A percentile compares a stretch with the other conserved stretches of the same genome.
Conservation (phyloP, 768 basidiomycete genomes). For the Phaeolepiota aurea region DNA sequence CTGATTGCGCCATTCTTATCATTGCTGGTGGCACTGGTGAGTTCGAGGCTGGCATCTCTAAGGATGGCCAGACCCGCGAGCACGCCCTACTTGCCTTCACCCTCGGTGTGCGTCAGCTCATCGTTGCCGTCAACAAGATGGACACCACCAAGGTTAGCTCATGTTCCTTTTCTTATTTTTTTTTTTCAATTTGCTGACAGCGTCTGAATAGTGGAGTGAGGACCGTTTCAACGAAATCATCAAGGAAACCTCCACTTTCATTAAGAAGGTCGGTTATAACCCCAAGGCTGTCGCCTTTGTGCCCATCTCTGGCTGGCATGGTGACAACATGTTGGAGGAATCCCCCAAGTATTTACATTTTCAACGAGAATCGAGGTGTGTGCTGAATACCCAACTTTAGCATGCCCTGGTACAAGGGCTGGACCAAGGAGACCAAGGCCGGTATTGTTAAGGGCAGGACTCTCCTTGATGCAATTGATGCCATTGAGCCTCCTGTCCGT, state of each 20-base stretch:
- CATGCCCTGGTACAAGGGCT: constrained; percentile 99
- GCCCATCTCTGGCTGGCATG: constrained; percentile 99
- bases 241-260: constrained; percentile 96
- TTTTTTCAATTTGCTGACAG: constrained; percentile 3
- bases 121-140: constrained; percentile 99
- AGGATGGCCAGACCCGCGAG: constrained; percentile 99
- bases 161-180: too few relatives aligned
- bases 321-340: constrained; percentile 99
- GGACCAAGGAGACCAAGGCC: constrained; percentile 93
- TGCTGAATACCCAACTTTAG: too few relatives aligned
- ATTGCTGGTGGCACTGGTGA: constrained; percentile 99
- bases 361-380: too few relatives aligned
- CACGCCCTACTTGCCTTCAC: constrained; percentile 99
- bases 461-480: constrained; percentile 98
- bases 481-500: constrained; percentile 95
- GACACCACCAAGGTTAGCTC: constrained; percentile 92
- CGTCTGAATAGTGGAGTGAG: constrained; percentile 81
- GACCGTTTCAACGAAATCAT: constrained; percentile 99
- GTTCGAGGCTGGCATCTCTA: constrained; percentile 99
- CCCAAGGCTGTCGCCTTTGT: constrained; percentile 98
- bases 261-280: constrained; percentile 99
- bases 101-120: constrained; percentile 99
- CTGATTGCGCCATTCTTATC: constrained; percentile 99
- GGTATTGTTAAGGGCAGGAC: constrained; percentile 97
- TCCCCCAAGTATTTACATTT: constrained; percentile 88